Conservation (phyloP, 2,329 filamentous ascomycete genomes). For the Aureobasidium melanogenum region DNA sequence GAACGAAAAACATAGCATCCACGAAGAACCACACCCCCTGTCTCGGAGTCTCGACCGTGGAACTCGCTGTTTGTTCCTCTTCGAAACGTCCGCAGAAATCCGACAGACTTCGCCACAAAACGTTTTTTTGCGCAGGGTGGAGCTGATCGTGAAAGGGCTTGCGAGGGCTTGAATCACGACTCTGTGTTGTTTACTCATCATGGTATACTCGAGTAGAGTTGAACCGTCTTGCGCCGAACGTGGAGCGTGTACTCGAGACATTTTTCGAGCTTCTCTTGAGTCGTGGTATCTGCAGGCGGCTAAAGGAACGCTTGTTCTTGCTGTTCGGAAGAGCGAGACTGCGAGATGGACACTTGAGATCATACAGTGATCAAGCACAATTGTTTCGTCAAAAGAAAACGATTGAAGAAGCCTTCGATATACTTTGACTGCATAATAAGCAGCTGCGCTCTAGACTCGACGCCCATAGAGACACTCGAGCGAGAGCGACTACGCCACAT, state of each 20-base stretch:
- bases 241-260: background rate
- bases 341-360: background rate
- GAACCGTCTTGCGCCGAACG: background rate
- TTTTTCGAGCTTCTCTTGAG: background rate
- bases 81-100: background rate
- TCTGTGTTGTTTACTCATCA: background rate
- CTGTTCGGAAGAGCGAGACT: background rate
- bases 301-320: too few species aligned
- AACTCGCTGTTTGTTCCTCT: background rate
- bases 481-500: background rate
- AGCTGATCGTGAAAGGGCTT: background rate
- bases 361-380: too few species aligned
- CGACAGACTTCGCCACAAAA: background rate
- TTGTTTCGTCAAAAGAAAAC: background rate
- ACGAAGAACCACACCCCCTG: background rate
- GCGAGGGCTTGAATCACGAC: background rate
- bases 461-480: background rate
- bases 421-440: background rate
- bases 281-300: background rate
- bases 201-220: background rate
- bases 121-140: background rate
- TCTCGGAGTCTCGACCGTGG: background rate
- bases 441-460: background rate
- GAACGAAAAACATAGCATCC: background rate
- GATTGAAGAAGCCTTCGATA: background rate